These are phyloP conservation scores for Neofusicoccum umdonicola DNA, from an alignment of 2,329 filamentous ascomycete genomes.

Conservation along the genomic window DNA sequence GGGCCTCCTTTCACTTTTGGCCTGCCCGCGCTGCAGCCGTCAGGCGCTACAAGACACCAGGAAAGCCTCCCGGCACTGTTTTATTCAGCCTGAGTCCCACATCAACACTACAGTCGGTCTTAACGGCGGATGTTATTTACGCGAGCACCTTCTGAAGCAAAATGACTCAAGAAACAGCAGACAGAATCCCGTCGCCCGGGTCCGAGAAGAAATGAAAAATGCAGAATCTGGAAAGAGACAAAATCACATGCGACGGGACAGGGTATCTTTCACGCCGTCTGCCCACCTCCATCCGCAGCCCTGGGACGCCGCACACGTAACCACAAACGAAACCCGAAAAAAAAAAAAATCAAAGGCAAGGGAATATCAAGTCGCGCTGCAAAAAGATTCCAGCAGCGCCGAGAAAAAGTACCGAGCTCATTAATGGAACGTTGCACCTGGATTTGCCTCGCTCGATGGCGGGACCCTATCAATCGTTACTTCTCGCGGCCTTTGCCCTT, in stretches of 20 bases:
- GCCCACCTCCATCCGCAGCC: background rate
- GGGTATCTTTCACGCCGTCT: background rate
- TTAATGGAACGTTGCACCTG: background rate
- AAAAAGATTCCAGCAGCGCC: background rate
- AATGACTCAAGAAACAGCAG: background rate
- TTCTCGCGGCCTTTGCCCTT: background rate
- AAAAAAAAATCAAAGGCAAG: background rate
- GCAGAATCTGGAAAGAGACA: background rate
- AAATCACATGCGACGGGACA: background rate
- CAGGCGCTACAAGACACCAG: background rate
- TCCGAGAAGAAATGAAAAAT: background rate
- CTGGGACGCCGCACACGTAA: conserved; percentile 2
- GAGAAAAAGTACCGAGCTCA: background rate
- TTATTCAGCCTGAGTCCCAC: background rate
- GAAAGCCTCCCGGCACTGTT: background rate
- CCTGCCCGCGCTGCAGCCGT: background rate
- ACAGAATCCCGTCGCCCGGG: background rate
- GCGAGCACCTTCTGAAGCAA: background rate
- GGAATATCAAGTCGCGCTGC: background rate
- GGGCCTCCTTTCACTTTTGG: background rate
- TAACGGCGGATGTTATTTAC: background rate
- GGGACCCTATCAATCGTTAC: background rate
- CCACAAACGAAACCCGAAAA: background rate
- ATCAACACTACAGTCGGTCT: background rate
- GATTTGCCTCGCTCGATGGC: too few species aligned